Evolutionary conservation across 306 rosid species (phyloP), one percentile per base, ranked within the genome.

Genomic region (Cucumis sativus): DNA sequence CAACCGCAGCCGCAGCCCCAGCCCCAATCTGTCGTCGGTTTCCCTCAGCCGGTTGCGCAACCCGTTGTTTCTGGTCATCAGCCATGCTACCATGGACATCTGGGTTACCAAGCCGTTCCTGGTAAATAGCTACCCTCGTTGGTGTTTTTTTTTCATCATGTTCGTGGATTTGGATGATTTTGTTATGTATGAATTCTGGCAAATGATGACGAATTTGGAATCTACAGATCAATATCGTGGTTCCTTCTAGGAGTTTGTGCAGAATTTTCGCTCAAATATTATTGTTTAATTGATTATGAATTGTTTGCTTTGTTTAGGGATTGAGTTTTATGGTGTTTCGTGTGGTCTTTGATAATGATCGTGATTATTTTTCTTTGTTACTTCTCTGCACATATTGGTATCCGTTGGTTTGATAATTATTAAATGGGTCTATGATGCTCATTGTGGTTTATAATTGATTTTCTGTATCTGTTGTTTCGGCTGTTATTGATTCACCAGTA

Each of bases 41-140:
- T 82, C 11, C 91, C 93, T n/a, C 87, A 85, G 68, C 86, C 90
- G 6, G 40, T 52, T 28, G 83, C 88, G 6, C 90, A 84, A 4
- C 71, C 74, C 3, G 79, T 61, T 47, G 33, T 78, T 35, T 52
- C 76, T 28, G 79, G 40, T 39, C 84, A 85, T 21, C 81, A 87
- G 17, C 80, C 69, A 1, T 63, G 73, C 75, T 82, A 87, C 43
- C 88, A 77, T 8, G 77, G 65, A 55, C 77, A 75, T n/a, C 77
- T 51, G 2, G 92, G 87, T 18, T 85, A 82, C 80, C 91, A 75
- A 74, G 55, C 85, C 16, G 76, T 84, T 64, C 88, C 91, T 13
- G 96, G 92, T 87, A 81, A 30, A 30, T 30, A 16, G 18, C 11
- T 40, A 13, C 25, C 13, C 28, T 25, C 18, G 21, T n/a, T 7